Evolutionary conservation across 345 rosid species (phyloP).

Genomic region (Hibiscus trionum): DNA sequence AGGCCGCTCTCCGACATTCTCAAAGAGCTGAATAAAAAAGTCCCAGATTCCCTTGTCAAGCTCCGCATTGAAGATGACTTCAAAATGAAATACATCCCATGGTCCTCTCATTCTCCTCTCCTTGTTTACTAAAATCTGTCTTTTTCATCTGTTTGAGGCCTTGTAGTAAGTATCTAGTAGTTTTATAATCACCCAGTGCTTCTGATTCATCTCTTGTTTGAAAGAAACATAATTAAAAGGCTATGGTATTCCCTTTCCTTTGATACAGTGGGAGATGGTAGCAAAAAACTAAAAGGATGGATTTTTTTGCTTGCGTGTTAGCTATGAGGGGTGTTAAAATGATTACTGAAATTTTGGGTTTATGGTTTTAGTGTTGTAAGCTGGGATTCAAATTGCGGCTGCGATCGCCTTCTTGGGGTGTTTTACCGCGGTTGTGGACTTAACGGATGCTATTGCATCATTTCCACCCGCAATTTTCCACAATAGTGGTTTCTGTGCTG

Average conservation of each 20-base stretch:
- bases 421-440: too few species aligned
- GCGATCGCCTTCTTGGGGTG: too few species aligned
- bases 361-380: not conserved
- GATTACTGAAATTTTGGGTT: not conserved
- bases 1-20: slow-evolving; percentile 64
- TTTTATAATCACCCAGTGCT: not conserved
- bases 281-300: not conserved
- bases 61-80: slow-evolving; percentile 54
- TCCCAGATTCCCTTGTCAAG: slow-evolving; percentile 53
- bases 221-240: not conserved
- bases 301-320: not conserved
- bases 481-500: too few species aligned
- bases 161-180: not conserved
- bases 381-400: too few species aligned
- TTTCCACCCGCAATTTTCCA: too few species aligned
- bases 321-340: not conserved
- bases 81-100: slow-evolving; percentile 64
- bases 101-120: slow-evolving; percentile 25
- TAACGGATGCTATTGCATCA: too few species aligned
- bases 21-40: slow-evolving; percentile 68
- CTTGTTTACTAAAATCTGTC: not conserved
- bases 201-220: too few species aligned
- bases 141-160: not conserved
- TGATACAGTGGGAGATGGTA: not conserved
- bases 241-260: not conserved